Percentiles rank a stretch among this genome's conserved stretches.
Evolutionary conservation across 441 rosid genomes (phyloP).

Genomic region (Geranium incanum): DNA sequence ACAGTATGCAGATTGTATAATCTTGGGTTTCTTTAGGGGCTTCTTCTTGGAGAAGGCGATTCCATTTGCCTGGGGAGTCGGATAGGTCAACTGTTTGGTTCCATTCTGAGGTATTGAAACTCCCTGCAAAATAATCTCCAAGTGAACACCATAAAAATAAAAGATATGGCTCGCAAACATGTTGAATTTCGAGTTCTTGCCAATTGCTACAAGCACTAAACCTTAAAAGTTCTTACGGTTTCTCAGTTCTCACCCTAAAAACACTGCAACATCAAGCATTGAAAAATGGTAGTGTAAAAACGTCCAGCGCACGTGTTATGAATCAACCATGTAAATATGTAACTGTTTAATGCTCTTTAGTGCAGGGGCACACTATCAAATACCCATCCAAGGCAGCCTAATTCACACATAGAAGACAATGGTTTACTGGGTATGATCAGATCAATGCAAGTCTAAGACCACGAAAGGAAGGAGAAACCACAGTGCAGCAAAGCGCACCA

Average conservation of each 20-base stretch:
- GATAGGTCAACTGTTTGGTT: slow-evolving; percentile 19
- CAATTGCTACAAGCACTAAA: background rate
- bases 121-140: slow-evolving; percentile 18
- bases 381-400: too few species aligned
- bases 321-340: too few species aligned
- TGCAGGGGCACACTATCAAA: too few species aligned
- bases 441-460: too few species aligned
- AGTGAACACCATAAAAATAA: background rate
- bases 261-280: too few species aligned
- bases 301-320: too few species aligned
- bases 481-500: too few species aligned
- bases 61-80: slow-evolving; percentile 20
- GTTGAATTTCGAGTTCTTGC: background rate
- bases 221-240: background rate
- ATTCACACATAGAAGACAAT: too few species aligned
- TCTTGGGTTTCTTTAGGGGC: slow-evolving; percentile 31
- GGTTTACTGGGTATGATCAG: too few species aligned
- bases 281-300: too few species aligned
- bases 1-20: slow-evolving; percentile 35
- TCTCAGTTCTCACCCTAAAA: background rate
- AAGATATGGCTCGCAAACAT: background rate
- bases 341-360: too few species aligned
- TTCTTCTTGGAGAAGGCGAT: slow-evolving; percentile 19
- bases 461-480: too few species aligned
- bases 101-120: slow-evolving; percentile 18